Evolutionary conservation across 192 early-diverging fungal genomes (phyloP), one percentile per base, ranked within the genome.

Genomic region (Coemansia sp.): DNA sequence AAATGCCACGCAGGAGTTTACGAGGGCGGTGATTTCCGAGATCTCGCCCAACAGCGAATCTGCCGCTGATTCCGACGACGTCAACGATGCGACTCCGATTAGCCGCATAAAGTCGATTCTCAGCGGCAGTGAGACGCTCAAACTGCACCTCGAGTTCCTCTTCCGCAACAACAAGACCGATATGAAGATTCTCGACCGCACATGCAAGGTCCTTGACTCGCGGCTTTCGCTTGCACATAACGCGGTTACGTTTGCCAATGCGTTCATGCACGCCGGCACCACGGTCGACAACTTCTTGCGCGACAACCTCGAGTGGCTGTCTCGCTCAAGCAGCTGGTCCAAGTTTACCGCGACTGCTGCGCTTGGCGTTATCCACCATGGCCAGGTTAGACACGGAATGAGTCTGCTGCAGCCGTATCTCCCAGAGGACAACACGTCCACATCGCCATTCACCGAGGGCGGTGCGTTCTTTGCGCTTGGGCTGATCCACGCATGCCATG

Each of bases 271-370:
- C 59, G 94, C 96, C 23, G 98, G 98, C 26, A 99, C 98, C 4
- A 98, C 97, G 2, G 92, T 93, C 62, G 98, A 99, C 72, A 95
- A 94, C 71, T 99, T 99, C 73, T 86, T 99, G 80, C 87, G 98
- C 53, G 92, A 97, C 63, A 98, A 95, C 77, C 83, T 98, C 49
- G 96, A 99, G 70, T 99, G 98, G 98, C 87, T 99, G 44, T 89
- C 92, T 54, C 89, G 96, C 61, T 95, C 96, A 47, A 97, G 91
- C 40, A 97, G 97, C 86, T 99, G 98, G 98, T 91, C 95, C 26
- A 99, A 99, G 84, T 99, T 99, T 79, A 92, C 94, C 61, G 98
- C 97, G 2, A 98, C 97, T 4, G 98, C 98, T 12, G 93, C 95
- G 13, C 77, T 99, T 48, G 98, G 98, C 63, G 96, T 98, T 11